Evolutionary conservation across 192 early-diverging fungal species (phyloP), one percentile per base, ranked within the genome.

Genomic region (Podila verticillata): DNA sequence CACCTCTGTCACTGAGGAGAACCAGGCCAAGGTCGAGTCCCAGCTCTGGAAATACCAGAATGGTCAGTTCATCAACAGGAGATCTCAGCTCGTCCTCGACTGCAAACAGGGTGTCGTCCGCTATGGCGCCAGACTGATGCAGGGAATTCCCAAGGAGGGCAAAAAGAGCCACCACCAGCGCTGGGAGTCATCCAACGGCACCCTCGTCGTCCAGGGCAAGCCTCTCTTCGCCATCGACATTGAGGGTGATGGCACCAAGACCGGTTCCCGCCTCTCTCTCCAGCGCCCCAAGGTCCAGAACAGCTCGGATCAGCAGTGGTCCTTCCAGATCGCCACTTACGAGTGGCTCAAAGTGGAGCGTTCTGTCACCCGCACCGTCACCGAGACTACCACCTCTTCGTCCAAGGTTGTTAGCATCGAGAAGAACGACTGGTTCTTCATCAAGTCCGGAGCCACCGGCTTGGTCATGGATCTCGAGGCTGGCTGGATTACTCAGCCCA

Each of bases 201-300:
- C 49, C 20, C 57, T 79, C 57, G 36, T 72, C 47, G 30, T 79
- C 51, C 75, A 79, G 58, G 75, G 75, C 51, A 79, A 79, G 65
- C 69, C 75, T 28, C 70, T 57, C 4, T 79, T 63, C 28, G 75
- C 69, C 39, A 72, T 79, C 44, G 75, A 79, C 24, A 79, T 79
- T 47, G 75, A 79, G 51, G 75, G 75, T 3, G 75, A 79, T 29
- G 75, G 75, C 4, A 51, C 64, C 69, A 72, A 79, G 69, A n/a
- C 36, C 35, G 69, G 69, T n/a, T 49, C 75, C 49, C 75, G 75
- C 35, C 64, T 79, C 34, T 79, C 75, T 2, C 64, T 79, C n/a
- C 75, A 79, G 69, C 63, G 69, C n/a, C 75, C 75, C 68, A 79
- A 79, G 54, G 48, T 64, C n/a, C 75, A 72, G 32, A 79, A 79